Evolutionary conservation across 306 rosid genomes (phyloP).

Genomic region (Acacia confusa): DNA sequence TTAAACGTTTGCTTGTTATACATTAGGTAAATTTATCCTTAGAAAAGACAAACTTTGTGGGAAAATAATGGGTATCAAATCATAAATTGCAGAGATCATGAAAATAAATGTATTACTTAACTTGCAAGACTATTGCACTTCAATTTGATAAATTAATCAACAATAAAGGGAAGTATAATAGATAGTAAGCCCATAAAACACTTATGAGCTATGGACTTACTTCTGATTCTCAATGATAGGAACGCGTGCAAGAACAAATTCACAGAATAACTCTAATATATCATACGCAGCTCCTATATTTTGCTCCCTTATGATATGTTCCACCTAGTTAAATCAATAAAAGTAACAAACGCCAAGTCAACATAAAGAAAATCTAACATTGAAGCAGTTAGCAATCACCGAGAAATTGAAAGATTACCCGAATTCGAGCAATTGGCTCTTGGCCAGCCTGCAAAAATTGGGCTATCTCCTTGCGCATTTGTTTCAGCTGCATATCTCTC

Average conservation of each 20-base stretch:
- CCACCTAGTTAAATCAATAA: constrained; percentile 63
- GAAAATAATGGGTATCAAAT: constrained; percentile 4
- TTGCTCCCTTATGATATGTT: constrained; percentile 93
- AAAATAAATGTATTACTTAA: background rate
- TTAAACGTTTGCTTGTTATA: background rate
- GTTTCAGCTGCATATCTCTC: constrained; percentile 84
- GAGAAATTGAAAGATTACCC: constrained; percentile 58
- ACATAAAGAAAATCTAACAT: background rate
- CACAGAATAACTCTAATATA: constrained; percentile 94
- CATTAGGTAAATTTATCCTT: background rate
- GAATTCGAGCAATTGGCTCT: constrained; percentile 88
- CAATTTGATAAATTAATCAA: background rate
- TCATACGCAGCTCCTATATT: constrained; percentile 90
- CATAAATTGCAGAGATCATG: constrained; percentile 4
- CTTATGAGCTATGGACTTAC: constrained; percentile 45
- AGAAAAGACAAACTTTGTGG: background rate
- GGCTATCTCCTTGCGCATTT: constrained; percentile 90
- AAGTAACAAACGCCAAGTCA: constrained; percentile 22
- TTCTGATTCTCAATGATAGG: constrained; percentile 86
- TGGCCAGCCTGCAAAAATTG: constrained; percentile 97
- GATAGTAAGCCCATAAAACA: background rate
- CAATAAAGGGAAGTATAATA: constrained; percentile 5
- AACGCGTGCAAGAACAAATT: constrained; percentile 89
- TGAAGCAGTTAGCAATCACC: constrained; percentile 5
- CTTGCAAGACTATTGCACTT: background rate